Evolutionary conservation across 2,329 filamentous ascomycete genomes (phyloP).

Genomic region (Scedosporium dehoogii): DNA sequence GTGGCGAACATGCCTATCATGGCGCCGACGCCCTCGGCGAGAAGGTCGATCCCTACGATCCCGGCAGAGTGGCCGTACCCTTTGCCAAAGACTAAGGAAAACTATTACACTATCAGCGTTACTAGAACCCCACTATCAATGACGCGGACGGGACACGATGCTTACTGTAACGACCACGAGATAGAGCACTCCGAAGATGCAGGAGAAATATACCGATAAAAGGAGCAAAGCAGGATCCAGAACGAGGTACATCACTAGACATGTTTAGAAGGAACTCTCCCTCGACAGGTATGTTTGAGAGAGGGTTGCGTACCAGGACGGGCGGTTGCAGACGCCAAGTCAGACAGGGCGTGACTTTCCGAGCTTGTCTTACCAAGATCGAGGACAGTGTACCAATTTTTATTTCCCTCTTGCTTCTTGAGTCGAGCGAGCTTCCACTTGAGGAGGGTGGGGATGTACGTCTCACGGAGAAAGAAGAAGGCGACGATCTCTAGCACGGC

Average conservation of each 20-base stretch:
- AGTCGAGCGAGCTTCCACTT: background rate
- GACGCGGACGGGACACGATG: background rate
- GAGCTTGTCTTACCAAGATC: background rate
- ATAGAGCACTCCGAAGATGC: slow-evolving; percentile 4
- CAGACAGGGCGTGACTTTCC: background rate
- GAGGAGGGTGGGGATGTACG: slow-evolving; percentile 1
- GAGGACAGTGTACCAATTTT: background rate
- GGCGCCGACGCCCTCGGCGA: slow-evolving; percentile 4
- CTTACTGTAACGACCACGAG: slow-evolving; percentile 7
- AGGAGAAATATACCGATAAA: slow-evolving; percentile 1
- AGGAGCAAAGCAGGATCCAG: slow-evolving; percentile 2
- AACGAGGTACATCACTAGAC: background rate
- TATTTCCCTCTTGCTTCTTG: background rate
- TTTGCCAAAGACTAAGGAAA: background rate
- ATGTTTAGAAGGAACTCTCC: no score
- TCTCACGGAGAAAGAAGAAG: background rate
- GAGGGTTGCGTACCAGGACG: background rate
- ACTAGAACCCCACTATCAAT: background rate
- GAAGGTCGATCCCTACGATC: slow-evolving; percentile 2
- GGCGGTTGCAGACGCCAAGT: background rate
- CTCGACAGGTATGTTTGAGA: no score
- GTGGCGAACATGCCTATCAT: slow-evolving; percentile 3
- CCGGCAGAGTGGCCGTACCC: background rate
- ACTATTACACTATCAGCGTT: background rate
- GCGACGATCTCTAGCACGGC: background rate